Evolutionary conservation across 179 eudicot genomes (phyloP).

Genomic region (Sideroxylon spinosum): DNA sequence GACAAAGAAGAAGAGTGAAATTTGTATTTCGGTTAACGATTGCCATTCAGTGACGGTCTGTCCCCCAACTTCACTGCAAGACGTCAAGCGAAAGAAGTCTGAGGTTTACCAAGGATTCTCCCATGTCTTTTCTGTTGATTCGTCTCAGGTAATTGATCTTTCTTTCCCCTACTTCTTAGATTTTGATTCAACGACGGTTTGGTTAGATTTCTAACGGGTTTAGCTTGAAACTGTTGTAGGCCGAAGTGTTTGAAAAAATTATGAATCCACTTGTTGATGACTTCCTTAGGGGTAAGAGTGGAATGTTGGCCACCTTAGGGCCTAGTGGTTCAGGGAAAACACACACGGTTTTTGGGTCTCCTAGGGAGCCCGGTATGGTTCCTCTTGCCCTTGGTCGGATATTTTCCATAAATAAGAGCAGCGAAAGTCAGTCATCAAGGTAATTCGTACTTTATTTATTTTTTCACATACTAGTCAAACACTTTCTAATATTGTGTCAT

Average conservation of each 20-base stretch:
- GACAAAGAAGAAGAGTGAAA: constrained; percentile 21
- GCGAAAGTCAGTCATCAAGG: constrained; percentile 28
- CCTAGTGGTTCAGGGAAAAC: constrained; percentile 98
- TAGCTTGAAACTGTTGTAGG: constrained; percentile 30
- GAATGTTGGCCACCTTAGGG: constrained; percentile 79
- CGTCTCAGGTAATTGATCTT: constrained; percentile 53
- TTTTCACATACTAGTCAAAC: not conserved
- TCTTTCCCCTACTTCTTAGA: not conserved
- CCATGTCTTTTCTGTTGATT: constrained; percentile 48
- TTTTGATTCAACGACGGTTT: not conserved
- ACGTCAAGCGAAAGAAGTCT: constrained; percentile 43
- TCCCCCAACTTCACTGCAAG: constrained; percentile 41
- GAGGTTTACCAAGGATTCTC: constrained; percentile 70
- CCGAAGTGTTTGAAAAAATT: constrained; percentile 63
- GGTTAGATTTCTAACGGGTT: not conserved
- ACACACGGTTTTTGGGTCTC: constrained; percentile 71
- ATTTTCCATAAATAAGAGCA: constrained; percentile 24
- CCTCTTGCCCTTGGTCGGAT: constrained; percentile 67
- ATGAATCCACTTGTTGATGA: constrained; percentile 70
- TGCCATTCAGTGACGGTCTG: constrained; percentile 50
- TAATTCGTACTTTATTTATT: constrained; percentile 4
- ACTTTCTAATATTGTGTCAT: not conserved
- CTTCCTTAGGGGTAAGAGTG: constrained; percentile 62
- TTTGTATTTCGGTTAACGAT: constrained; percentile 48
- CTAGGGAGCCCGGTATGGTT: constrained; percentile 81